Evolutionary conservation across 2,329 filamentous ascomycete genomes (phyloP).

Genomic region (Tothia fuscella): DNA sequence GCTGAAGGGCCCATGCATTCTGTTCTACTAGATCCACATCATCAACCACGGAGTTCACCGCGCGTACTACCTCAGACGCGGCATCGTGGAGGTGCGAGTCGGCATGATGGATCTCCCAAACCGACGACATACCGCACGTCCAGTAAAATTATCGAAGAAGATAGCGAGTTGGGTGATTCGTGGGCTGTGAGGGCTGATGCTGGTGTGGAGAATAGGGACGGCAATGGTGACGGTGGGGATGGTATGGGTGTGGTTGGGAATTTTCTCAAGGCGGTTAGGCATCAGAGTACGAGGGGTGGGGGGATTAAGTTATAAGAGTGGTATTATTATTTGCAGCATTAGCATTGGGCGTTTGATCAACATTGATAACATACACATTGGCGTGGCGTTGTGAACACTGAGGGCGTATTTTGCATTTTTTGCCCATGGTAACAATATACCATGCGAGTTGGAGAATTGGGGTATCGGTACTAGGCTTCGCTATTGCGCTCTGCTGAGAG

Average conservation of each 20-base stretch:
- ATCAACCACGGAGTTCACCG: slow-evolving; percentile 48
- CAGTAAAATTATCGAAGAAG: slow-evolving; percentile 32
- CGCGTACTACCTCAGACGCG: slow-evolving; percentile 32
- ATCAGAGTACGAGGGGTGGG: no score
- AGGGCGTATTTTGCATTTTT: no score
- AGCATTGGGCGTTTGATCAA: no score
- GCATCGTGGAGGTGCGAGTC: slow-evolving; percentile 3
- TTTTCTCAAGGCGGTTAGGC: no score
- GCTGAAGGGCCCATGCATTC: slow-evolving; percentile 50
- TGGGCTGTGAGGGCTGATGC: slow-evolving; percentile 36
- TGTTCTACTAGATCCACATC: slow-evolving; percentile 61
- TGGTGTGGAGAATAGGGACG: slow-evolving; percentile 30
- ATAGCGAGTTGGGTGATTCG: slow-evolving; percentile 50
- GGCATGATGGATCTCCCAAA: slow-evolving; percentile 13
- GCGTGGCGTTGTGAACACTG: no score
- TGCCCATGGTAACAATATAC: background rate
- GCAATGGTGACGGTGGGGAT: slow-evolving; percentile 33
- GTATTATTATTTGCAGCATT: no score
- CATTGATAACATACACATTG: no score
- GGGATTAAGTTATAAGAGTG: no score
- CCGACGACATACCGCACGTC: slow-evolving; percentile 26
- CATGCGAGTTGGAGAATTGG: background rate
- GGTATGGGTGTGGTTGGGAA: slow-evolving; percentile 35
- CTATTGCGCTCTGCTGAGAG: no score
- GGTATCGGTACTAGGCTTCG: background rate